phyloP scores from a whole-genome alignment of 108 stramenopile species.

The Nitzschia sp. region DNA sequence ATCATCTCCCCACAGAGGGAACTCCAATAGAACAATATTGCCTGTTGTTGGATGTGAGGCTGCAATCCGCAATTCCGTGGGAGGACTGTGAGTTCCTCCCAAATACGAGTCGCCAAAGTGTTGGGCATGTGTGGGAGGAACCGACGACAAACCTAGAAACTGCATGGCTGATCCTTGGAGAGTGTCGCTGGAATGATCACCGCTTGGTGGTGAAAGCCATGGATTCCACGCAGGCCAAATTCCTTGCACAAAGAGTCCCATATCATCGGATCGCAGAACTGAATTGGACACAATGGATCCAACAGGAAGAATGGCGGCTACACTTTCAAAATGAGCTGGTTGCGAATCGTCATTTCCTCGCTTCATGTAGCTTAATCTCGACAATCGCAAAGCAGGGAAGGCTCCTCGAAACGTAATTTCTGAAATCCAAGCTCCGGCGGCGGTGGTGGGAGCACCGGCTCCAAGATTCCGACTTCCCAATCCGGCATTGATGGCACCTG shows the following conservation, averaged over 20 bases:
- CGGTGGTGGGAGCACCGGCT: slow-evolving; percentile 29
- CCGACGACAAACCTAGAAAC: slow-evolving; percentile 50
- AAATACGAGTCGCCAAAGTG: slow-evolving; percentile 45
- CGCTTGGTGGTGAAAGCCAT: slow-evolving; percentile 41
- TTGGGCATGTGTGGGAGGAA: slow-evolving; percentile 30
- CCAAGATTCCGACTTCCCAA: slow-evolving; percentile 23
- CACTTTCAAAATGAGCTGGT: slow-evolving; percentile 84
- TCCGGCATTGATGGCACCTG: slow-evolving; percentile 21
- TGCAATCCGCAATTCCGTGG: slow-evolving; percentile 69
- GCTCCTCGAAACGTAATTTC: slow-evolving; percentile 75
- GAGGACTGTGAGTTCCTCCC: slow-evolving; percentile 76
- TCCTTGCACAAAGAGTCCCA: slow-evolving; percentile 60
- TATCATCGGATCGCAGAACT: slow-evolving; percentile 41
- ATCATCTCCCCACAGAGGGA: slow-evolving; percentile 82
- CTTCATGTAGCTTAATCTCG: slow-evolving; percentile 75
- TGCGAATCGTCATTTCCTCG: slow-evolving; percentile 65
- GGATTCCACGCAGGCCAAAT: slow-evolving; percentile 86
- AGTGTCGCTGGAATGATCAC: slow-evolving; percentile 28
- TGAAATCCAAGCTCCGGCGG: slow-evolving; percentile 86
- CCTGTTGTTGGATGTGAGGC: slow-evolving; percentile 51
- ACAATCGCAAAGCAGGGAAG: slow-evolving; percentile 80
- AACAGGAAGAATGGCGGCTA: slow-evolving; percentile 77
- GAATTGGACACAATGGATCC: slow-evolving; percentile 50
- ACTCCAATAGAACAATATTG: slow-evolving; percentile 62
- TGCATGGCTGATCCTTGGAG: slow-evolving; percentile 59